Base-by-base conservation (phyloP, 305 asterid species). In the Fraxinus latifolia region DNA sequence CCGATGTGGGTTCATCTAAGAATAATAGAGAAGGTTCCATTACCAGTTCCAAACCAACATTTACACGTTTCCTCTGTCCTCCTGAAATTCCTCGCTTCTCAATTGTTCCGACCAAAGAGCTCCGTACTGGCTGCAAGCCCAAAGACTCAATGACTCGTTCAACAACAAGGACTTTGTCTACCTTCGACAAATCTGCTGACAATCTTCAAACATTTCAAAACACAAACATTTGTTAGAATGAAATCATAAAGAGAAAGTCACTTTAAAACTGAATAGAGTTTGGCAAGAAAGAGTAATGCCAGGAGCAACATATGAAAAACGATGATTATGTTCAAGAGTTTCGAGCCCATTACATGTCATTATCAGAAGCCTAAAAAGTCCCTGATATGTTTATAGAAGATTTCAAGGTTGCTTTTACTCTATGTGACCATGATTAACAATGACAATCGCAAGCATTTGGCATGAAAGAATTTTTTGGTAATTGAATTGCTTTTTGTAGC, bases 11-110 rank as follows among this genome's bases (percentile, higher is more conserved):
- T 75, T 95, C 99, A 72, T 94, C 98, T 78, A 95, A 85, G 89
- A 94, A 92, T 75, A 95, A 84, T 82, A 95, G 90, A 25, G 99
- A 95, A 82, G 99, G 99, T 84, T 95, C 99, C 95, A 95, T 94
- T n/a, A 94, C 99, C 83, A 95, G 93, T 91, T 95, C 99, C 23
- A 95, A 83, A 12, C 97, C 99, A n/a, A 95, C 99, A 81, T 95
- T 95, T 77, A 95, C 99, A 55, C 99, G 93, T 86, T 95, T 95
- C 83, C 93, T 89, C 86, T 95, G 99, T 31, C 99, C 99, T 50
- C 99, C 99, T 2, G 98, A 95, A 77, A 95, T 94, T 31, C 99
- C 97, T 84, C 98, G 89, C 80, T 91, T 92, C 90, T 95, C 99
- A 84, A 95, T 96, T 3, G 97, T 95, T 29, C 98, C 98, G 47